Conservation (phyloP, 2,329 filamentous ascomycete genomes). For the Ophiostoma quercus region DNA sequence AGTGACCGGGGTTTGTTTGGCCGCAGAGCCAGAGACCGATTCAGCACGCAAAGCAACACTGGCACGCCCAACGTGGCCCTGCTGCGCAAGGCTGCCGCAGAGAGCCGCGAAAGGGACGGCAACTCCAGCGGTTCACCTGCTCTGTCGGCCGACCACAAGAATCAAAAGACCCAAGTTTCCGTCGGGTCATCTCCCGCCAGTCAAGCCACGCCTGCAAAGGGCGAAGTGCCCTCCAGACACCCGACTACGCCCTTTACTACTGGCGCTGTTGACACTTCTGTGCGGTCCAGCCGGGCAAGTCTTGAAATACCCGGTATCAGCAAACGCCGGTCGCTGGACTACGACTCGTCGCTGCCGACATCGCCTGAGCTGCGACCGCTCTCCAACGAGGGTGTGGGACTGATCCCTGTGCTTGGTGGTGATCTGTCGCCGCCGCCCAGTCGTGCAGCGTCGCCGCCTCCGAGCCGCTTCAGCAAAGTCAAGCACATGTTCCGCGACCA, state of each 20-base stretch:
- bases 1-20: conserved; percentile 43
- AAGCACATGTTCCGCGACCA: conserved; percentile 53
- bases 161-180: neutral
- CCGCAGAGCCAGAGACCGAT: neutral
- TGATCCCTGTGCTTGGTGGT: conserved; percentile 55
- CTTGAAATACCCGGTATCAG: conserved; percentile 43
- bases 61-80: neutral
- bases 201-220: neutral
- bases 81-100: neutral
- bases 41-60: neutral
- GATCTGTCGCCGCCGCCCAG: conserved; percentile 61
- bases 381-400: conserved; percentile 41
- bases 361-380: conserved; percentile 48
- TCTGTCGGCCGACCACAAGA: neutral
- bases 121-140: neutral
- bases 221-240: neutral
- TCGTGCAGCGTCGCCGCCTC: conserved; percentile 57
- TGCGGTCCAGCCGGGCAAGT: conserved; percentile 38
- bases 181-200: neutral
- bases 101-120: neutral
- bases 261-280: neutral
- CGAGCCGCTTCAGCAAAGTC: conserved; percentile 54
- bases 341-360: conserved; percentile 44
- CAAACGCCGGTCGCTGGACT: conserved; percentile 40
- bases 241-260: neutral